A percentile compares a stretch with the other conserved stretches of the same genome.
Evolutionary conservation across 805 yeast species (phyloP).

Genomic region (Yarrowia deformans): DNA sequence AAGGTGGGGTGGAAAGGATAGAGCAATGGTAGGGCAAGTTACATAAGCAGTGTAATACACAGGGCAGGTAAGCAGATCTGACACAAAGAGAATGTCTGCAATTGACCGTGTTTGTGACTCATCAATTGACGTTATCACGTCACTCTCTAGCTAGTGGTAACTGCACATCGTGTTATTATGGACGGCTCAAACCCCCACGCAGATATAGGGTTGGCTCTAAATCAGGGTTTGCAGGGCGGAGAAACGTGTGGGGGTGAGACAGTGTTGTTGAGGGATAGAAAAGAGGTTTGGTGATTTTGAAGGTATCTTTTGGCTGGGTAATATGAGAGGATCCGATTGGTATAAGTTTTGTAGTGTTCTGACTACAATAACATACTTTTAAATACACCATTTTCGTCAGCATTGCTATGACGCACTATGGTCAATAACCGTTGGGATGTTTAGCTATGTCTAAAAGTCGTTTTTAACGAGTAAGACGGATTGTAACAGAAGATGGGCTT

Average conservation of each 20-base stretch:
- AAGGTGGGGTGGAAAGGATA: not conserved
- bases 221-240: not conserved
- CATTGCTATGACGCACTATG: not conserved
- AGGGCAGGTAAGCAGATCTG: no score
- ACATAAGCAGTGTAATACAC: no score
- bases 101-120: no score
- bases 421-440: not conserved
- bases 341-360: not conserved
- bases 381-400: no score
- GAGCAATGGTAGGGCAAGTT: not conserved
- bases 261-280: not conserved
- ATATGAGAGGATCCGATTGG: not conserved
- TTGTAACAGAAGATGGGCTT: no score
- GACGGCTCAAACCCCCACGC: slow-evolving; percentile 7
- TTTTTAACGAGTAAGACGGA: no score
- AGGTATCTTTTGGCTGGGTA: not conserved
- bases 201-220: not conserved
- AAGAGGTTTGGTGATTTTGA: not conserved
- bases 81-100: no score
- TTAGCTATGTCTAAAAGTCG: no score
- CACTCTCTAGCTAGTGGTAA: no score
- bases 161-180: no score
- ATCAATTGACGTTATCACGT: no score
- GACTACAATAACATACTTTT: no score
- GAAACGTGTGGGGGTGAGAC: slow-evolving; percentile 4